Conservation (phyloP, 2,329 filamentous ascomycete genomes). For the Colletotrichum chrysophilum region DNA sequence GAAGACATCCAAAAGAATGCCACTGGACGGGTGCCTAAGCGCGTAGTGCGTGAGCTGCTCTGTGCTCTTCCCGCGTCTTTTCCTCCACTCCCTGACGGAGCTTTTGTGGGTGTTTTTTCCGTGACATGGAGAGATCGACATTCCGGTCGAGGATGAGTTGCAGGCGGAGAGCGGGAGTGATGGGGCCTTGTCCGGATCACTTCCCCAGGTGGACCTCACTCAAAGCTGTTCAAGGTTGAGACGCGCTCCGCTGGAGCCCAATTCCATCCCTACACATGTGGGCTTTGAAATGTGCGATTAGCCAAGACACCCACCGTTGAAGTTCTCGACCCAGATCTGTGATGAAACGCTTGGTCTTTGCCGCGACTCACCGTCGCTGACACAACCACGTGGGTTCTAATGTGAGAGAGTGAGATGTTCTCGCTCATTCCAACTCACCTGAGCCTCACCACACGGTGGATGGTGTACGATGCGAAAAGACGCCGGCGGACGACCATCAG, state of each 20-base stretch:
- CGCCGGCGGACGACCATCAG: background rate
- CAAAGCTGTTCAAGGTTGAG: background rate
- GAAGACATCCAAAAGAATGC: background rate
- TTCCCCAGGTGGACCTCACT: background rate
- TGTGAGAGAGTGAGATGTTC: background rate
- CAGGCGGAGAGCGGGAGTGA: background rate
- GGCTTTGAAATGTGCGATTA: background rate
- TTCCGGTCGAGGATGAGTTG: background rate
- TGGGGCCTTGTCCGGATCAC: background rate
- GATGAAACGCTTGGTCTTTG: background rate
- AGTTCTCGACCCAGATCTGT: background rate
- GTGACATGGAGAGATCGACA: background rate
- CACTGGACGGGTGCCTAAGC: background rate
- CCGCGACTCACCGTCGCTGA: background rate
- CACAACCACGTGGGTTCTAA: background rate
- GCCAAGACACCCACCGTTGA: background rate
- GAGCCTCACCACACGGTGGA: background rate
- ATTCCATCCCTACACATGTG: background rate
- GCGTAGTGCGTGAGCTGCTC: background rate
- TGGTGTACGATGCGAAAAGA: background rate
- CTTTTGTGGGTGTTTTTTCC: background rate
- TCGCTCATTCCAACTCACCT: background rate
- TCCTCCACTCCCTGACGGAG: background rate
- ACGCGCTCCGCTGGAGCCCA: background rate
- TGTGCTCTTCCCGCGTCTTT: background rate